Evolutionary conservation across 805 yeast species (phyloP).

Genomic region (Ogataea pini): DNA sequence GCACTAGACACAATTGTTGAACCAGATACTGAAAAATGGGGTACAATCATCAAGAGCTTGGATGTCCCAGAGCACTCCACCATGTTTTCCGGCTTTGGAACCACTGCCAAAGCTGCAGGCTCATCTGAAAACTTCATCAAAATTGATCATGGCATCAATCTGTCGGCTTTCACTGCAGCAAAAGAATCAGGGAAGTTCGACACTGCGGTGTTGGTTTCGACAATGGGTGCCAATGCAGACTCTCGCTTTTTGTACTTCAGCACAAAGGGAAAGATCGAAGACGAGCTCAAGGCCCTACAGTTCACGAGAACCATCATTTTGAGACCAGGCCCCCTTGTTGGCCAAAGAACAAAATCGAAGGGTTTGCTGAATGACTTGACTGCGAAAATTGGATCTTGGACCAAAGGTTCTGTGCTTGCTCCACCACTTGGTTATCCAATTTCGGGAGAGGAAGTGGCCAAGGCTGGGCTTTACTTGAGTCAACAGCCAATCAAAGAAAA

Average conservation of each 20-base stretch:
- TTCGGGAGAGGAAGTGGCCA: constrained; percentile 66
- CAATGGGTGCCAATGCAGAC: constrained; percentile 58
- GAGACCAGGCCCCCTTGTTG: constrained; percentile 75
- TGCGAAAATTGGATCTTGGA: constrained; percentile 34
- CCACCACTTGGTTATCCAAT: constrained; percentile 44
- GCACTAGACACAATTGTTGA: constrained; percentile 42
- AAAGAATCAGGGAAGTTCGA: constrained; percentile 60
- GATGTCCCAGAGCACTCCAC: constrained; percentile 39
- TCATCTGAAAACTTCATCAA: constrained; percentile 64
- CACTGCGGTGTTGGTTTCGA: constrained; percentile 67
- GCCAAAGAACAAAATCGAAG: constrained; percentile 51
- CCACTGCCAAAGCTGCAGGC: constrained; percentile 75
- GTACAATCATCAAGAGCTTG: constrained; percentile 33
- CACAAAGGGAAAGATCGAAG: constrained; percentile 77
- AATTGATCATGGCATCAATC: constrained; percentile 75
- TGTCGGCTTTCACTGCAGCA: constrained; percentile 71
- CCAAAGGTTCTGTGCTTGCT: constrained; percentile 39
- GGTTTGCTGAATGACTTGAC: constrained; percentile 39
- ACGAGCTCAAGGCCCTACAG: constrained; percentile 57
- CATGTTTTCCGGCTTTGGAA: constrained; percentile 70
- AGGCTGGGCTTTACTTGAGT: constrained; percentile 39
- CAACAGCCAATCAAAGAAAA: constrained; percentile 25
- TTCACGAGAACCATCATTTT: constrained; percentile 75
- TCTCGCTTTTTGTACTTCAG: constrained; percentile 63
- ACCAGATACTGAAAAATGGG: constrained; percentile 54